These are phyloP conservation scores for Rhynchosporium secalis DNA, from an alignment of 2,329 filamentous ascomycete species.

Conservation along the genomic window DNA sequence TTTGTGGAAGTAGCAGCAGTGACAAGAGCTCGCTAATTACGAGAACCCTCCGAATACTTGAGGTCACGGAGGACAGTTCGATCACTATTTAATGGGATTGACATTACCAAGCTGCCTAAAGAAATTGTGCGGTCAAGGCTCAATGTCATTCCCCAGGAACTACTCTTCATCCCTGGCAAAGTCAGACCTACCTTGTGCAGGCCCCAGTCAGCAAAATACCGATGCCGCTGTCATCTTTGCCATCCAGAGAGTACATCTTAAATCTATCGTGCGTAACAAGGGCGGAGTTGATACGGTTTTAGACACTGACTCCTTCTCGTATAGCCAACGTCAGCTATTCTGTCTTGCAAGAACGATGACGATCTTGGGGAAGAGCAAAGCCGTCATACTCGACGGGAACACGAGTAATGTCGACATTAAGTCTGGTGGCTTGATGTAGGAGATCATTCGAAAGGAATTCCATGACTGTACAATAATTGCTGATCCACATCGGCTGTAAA, in stretches of 20 bases:
- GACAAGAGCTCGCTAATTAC: constrained; percentile 49
- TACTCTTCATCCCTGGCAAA: constrained; percentile 49
- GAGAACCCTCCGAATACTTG: constrained; percentile 51
- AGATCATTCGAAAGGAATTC: constrained; percentile 52
- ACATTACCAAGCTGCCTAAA: constrained; percentile 47
- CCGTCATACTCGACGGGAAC: constrained; percentile 42
- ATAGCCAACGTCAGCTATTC: constrained; percentile 48
- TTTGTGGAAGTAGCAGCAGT: constrained; percentile 51
- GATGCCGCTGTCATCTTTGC: constrained; percentile 47
- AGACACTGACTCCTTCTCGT: constrained; percentile 62
- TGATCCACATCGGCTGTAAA: constrained; percentile 37
- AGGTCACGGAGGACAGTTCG: constrained; percentile 43
- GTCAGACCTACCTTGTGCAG: constrained; percentile 51
- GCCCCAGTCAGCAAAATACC: constrained; percentile 43
- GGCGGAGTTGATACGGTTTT: constrained; percentile 41
- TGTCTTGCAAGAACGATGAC: constrained; percentile 50
- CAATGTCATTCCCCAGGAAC: constrained; percentile 49
- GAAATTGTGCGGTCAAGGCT: constrained; percentile 47
- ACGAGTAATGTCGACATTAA: constrained; percentile 45
- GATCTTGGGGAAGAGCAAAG: constrained; percentile 30
- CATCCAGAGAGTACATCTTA: constrained; percentile 46
- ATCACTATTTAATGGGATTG: constrained; percentile 50
- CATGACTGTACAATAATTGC: constrained; percentile 50
- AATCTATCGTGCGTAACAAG: constrained; percentile 24
- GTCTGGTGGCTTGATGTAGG: constrained; percentile 57